Evolutionary conservation across 108 stramenopile species (phyloP), one percentile per base, ranked within the genome.

Genomic region (Asterionellopsis glacialis): DNA sequence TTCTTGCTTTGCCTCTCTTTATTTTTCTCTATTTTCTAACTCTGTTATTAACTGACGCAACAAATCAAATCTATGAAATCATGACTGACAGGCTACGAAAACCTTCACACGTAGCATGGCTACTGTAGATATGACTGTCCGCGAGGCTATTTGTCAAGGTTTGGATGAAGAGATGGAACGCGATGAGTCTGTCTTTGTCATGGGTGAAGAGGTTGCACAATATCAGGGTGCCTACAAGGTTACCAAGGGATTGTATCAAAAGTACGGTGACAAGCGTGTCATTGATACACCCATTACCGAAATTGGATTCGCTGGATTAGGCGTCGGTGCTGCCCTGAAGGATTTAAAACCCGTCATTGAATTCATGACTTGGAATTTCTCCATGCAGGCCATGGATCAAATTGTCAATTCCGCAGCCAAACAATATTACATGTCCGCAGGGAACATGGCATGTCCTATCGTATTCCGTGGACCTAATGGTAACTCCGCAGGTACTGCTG

Each of bases 191-290:
- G 96, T 98, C 19, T 97, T 85, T 68, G 72, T 96, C 63, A 74
- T 99, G 54, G 98, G 98, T 27, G 99, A 99, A 79, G 99, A 99
- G 82, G 98, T 99, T 1, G 99, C 97, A 4, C 96, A 98, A 77
- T 99, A 99, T 72, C 93, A 99, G 67, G 99, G 99, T 22, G 99
- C 99, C 57, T 99, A 99, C 96, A 99, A 99, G 86, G 95, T 99
- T 33, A 95, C 93, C 61, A 93, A 93, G 76, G 93, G 95, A 21
- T 76, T 98, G n/a, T 96, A 87, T 63, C 91, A 94, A 71, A 98
- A 98, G 70, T 98, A 98, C 72, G 97, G 97, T 33, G 91, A 91
- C 51, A 84, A 93, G 53, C 91, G 99, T 56, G 97, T 99, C 62
- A 95, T 99, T 62, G 99, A 99, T 70, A 99, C 99, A 11, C 99